Percentiles rank a stretch among this genome's conserved stretches.
phyloP scores from a whole-genome alignment of 495 filamentous ascomycete genomes.

The Neurospora tetraspora region DNA sequence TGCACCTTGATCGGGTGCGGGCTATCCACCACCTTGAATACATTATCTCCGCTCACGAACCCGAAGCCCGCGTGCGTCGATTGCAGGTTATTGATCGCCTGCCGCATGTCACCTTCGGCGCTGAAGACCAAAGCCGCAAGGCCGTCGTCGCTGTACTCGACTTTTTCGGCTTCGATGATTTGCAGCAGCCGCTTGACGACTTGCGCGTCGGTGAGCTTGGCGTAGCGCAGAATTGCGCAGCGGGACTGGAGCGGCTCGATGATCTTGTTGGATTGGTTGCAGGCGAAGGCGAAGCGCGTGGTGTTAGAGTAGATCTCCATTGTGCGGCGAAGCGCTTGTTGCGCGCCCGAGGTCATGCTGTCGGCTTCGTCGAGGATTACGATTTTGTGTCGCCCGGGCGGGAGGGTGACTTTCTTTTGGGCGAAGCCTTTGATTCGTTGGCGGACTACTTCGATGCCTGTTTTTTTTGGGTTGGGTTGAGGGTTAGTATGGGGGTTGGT shows the following conservation, averaged over 20 bases:
- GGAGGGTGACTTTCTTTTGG: conserved; percentile 97
- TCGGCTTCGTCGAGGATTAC: conserved; percentile 98
- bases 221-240: conserved; percentile 93
- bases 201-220: conserved; percentile 83
- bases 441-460: conserved; percentile 94
- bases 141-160: conserved; percentile 85
- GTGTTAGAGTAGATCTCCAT: conserved; percentile 99
- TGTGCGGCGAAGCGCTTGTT: conserved; percentile 88
- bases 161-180: conserved; percentile 80
- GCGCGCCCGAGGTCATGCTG: conserved; percentile 92
- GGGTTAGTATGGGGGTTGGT: neutral
- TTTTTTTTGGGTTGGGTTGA: conserved; percentile 1
- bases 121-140: conserved; percentile 92
- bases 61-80: conserved; percentile 93
- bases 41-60: conserved; percentile 93
- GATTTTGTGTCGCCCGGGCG: conserved; percentile 82
- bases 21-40: conserved; percentile 94
- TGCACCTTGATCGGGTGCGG: conserved; percentile 98
- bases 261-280: conserved; percentile 98
- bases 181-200: conserved; percentile 83
- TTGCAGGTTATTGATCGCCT: conserved; percentile 98
- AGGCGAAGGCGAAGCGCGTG: conserved; percentile 95
- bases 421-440: conserved; percentile 98
- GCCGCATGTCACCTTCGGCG: conserved; percentile 97
- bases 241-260: conserved; percentile 96